Conservation (phyloP, 2,329 filamentous ascomycete species). For the Aspergillus sp. region DNA sequence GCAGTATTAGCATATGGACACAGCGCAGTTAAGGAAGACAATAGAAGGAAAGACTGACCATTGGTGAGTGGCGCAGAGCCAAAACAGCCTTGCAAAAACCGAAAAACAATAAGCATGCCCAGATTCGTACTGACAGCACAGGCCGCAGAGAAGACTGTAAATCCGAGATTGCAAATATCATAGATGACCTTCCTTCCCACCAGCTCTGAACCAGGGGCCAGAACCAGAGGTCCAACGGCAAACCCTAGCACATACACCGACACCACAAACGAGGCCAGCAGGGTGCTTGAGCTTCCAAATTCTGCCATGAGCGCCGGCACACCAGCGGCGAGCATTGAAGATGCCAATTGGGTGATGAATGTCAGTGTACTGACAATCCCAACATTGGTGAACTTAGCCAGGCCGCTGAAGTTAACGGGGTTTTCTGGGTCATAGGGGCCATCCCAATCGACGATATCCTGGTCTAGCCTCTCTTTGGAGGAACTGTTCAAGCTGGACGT, state of each 20-base stretch:
- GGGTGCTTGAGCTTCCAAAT: constrained; percentile 5
- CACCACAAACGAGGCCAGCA: constrained; percentile 40
- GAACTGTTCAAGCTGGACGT: not conserved
- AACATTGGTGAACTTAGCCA: not conserved
- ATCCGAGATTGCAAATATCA: constrained; percentile 57
- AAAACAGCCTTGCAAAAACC: constrained; percentile 62
- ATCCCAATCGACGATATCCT: constrained; percentile 1
- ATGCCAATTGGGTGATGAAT: constrained; percentile 20
- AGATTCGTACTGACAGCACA: constrained; percentile 61
- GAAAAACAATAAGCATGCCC: constrained; percentile 58
- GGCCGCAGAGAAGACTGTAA: constrained; percentile 63
- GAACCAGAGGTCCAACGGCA: constrained; percentile 57
- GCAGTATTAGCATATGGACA: no score
- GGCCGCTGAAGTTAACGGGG: constrained; percentile 25
- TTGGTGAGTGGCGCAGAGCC: constrained; percentile 60
- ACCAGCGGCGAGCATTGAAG: constrained; percentile 38
- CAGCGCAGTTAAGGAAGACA: not conserved
- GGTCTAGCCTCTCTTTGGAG: not conserved
- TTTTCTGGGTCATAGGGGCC: constrained; percentile 30
- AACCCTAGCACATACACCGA: constrained; percentile 62
- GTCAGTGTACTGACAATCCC: not conserved
- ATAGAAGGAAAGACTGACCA: not conserved
- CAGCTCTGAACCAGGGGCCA: constrained; percentile 62
- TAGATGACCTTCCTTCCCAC: constrained; percentile 62
- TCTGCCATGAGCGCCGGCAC: constrained; percentile 17